Evolutionary conservation across 768 basidiomycete genomes (phyloP), one percentile per base, ranked within the genome.

Genomic region (Macrolepiota albuminosa): DNA sequence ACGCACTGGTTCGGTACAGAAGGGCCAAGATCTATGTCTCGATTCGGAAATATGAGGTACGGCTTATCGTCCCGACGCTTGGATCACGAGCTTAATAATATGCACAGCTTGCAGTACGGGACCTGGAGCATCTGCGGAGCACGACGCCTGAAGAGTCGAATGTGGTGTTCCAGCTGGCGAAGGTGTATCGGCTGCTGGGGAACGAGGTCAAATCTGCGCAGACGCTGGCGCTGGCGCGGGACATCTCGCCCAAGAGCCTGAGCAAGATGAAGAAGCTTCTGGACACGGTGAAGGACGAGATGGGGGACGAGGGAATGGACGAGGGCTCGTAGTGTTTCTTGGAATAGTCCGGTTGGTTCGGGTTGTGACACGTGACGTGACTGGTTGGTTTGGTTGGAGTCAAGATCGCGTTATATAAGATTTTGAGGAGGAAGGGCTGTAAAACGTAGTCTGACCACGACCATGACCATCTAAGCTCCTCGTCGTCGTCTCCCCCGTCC

Each of bases 71-170:
- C 3, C 58, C 46, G 40, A 52, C 31, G 40, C 39, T 34, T 40
- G 54, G 29, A 43, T 43, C 51, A 46, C 21, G 36, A 58, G 53
- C 67, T 62, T 61, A 63, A 57, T 58, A 57, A 57, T 58, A 57
- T 21, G 50, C 21, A 26, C 29, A 97, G 95, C 78, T 79, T 46
- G 95, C 96, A 21, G 82, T 93, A 47, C 72, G 81, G 61, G 92
- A 95, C 71, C 81, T 98, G 70, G 87, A 93, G 74, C 77, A 79
- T 61, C 83, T 99, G 55, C 83, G 87, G 65, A 86, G 85, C 70
- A 78, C 85, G 63, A 91, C 95, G 39, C 96, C 96, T 7, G 93
- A 95, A 69, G 97, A 99, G 78, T 89, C 95, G 56, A 98, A 98
- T 75, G 91, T 98, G 58, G 85, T 95, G 60, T 97, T 97, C 83